These are phyloP conservation scores for Paramecium pentaurelia DNA, from an alignment of 73 alveolate genomes.

Conservation along the genomic window DNA sequence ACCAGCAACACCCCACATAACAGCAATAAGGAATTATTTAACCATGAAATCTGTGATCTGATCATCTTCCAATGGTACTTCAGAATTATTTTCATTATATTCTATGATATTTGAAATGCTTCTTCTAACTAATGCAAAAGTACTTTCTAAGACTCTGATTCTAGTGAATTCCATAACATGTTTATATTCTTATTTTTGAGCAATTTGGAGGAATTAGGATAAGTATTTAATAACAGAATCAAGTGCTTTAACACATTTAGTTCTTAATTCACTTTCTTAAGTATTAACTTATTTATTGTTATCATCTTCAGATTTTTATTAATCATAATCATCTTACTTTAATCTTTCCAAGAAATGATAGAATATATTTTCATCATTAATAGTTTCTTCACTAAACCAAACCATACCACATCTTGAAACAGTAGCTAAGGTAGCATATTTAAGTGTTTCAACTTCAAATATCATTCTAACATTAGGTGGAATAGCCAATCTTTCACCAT, in stretches of 20 bases:
- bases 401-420: slow-evolving; percentile 99
- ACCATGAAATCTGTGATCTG: slow-evolving; percentile 81
- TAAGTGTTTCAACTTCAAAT: slow-evolving; percentile 99
- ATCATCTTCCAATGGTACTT: slow-evolving; percentile 86
- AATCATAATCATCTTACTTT: slow-evolving; percentile 84
- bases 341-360: slow-evolving; percentile 86
- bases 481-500: slow-evolving; percentile 97
- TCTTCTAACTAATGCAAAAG: slow-evolving; percentile 95
- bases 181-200: slow-evolving; percentile 62
- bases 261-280: slow-evolving; percentile 54
- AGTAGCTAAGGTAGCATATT: slow-evolving; percentile 99
- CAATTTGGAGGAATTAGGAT: slow-evolving; percentile 69
- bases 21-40: slow-evolving; percentile 75
- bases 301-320: slow-evolving; percentile 65
- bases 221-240: slow-evolving; percentile 52
- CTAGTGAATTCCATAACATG: slow-evolving; percentile 99
- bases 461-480: slow-evolving; percentile 99
- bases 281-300: slow-evolving; percentile 56
- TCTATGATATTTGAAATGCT: slow-evolving; percentile 93
- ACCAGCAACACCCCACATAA: slow-evolving; percentile 98
- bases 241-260: slow-evolving; percentile 87
- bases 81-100: slow-evolving; percentile 93
- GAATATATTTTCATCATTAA: slow-evolving; percentile 87
- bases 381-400: slow-evolving; percentile 97
- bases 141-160: slow-evolving; percentile 92